Base-by-base conservation (phyloP, 2,329 filamentous ascomycete species). In the Metarhizium anisopliae region DNA sequence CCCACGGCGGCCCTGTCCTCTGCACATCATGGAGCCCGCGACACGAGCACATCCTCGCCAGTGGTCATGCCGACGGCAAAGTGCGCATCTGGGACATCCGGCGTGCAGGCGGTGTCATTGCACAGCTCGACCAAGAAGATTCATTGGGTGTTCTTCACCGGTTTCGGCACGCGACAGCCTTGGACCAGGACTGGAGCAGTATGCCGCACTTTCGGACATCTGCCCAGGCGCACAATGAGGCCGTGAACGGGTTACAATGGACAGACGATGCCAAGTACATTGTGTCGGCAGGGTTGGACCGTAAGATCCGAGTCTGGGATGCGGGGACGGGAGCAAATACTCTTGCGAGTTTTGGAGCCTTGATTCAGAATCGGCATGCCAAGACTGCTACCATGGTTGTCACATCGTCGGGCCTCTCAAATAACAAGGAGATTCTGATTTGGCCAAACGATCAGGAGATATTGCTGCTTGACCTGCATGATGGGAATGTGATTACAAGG, bases 71-170 rank as follows among this genome's bases (percentile, higher is more conserved):
- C 0, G 92, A 97, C 66, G 92, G 92, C 20, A 86, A 84, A 10
- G 84, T 92, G 2, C 83, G 91, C 25, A 76, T 96, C 40, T 97
- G 93, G 86, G 93, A 97, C 67, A 82, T 96, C 30, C 81, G 93
- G 3, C 84, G 89, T 36, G 88, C 89, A 35, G 86, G 87, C 20
- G 86, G 85, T 6, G 83, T 87, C 20, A 76, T 97, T 36, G 90
- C 86, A 0, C 79, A 87, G 45, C 77, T 97, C 2, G 89, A 96
- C 66, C 84, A 90, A 71, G 90, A 96, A 66, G 90, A 96, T 66
- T 85, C 84, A 2, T 75, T 88, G 3, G 92, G 91, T 1, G 68
- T 92, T 4, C 69, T 81, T 45, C 68, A 76, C 50, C 67, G 69
- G 16, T 70, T 68, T 63, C 61, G 68, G 50, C 60, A 71, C 57